Conservation (phyloP, 2,329 filamentous ascomycete species). For the Sporothrix pallida region DNA sequence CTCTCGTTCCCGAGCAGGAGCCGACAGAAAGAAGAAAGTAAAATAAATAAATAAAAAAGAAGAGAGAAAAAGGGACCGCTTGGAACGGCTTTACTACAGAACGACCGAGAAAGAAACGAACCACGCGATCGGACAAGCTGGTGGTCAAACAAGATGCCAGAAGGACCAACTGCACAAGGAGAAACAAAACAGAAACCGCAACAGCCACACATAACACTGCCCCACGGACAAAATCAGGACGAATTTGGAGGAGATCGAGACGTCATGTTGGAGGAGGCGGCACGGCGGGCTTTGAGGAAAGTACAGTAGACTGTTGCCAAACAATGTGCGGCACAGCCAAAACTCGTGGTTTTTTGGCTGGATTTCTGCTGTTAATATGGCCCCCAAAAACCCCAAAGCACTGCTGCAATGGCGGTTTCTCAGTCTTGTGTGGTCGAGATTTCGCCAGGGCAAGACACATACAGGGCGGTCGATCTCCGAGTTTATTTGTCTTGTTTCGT, state of each 20-base stretch:
- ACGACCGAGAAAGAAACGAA: background rate
- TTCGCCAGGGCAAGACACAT: conserved; percentile 18
- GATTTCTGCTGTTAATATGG: background rate
- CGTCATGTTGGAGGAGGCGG: conserved; percentile 1
- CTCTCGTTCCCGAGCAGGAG: conserved; percentile 2
- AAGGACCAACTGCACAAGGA: background rate
- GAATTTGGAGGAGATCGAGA: background rate
- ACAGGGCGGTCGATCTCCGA: conserved; percentile 24
- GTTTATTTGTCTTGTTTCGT: conserved; percentile 29
- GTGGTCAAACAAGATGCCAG: background rate
- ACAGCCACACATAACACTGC: conserved; percentile 7
- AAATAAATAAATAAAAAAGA: background rate
- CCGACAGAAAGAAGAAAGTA: background rate
- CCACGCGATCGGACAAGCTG: conserved; percentile 3
- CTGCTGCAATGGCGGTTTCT: background rate
- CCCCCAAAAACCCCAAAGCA: background rate
- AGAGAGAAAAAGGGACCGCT: too few relatives aligned
- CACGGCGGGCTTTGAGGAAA: background rate
- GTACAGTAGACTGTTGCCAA: background rate
- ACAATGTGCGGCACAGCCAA: background rate
- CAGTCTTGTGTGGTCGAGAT: background rate
- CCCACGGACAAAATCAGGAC: background rate
- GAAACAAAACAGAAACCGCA: conserved; percentile 16
- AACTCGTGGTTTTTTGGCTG: background rate
- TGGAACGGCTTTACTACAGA: background rate